A percentile compares a stretch with the other conserved stretches of the same genome.
Conservation (phyloP, 345 rosid genomes). For the Jatropha curcas region DNA sequence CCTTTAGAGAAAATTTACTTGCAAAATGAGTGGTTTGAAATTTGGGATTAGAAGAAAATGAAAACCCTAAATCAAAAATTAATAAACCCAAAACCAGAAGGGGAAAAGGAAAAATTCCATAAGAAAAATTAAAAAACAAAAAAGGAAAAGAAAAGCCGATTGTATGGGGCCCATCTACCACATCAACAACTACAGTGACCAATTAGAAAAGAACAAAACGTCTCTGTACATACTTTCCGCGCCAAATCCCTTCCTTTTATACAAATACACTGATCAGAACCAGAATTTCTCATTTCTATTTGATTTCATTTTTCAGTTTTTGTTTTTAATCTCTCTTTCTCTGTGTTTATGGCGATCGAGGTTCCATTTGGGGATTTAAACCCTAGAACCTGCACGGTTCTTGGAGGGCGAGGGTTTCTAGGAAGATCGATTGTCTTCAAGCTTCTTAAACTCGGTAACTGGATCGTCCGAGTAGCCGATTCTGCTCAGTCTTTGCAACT, state of each 20-base stretch:
- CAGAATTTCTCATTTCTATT: background rate
- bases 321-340: background rate
- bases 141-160: background rate
- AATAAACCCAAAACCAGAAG: too few species aligned
- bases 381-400: constrained; percentile 67
- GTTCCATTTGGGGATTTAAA: constrained; percentile 34
- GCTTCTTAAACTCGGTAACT: constrained; percentile 62
- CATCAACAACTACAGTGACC: background rate
- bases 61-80: too few species aligned
- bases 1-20: too few species aligned
- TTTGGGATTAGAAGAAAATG: too few species aligned
- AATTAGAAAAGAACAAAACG: background rate
- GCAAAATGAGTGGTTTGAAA: too few species aligned
- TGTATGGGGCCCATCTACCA: constrained; percentile 12
- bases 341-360: constrained; percentile 34
- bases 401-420: constrained; percentile 79
- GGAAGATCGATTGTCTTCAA: constrained; percentile 74
- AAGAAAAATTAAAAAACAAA: background rate
- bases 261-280: background rate
- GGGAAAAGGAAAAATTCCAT: background rate
- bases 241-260: constrained; percentile 15
- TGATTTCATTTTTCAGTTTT: background rate
- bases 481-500: constrained; percentile 49
- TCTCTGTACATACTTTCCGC: constrained; percentile 15
- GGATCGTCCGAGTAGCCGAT: constrained; percentile 89